Evolutionary conservation across 2,329 filamentous ascomycete genomes (phyloP).

Genomic region (Neofusicoccum parvum): DNA sequence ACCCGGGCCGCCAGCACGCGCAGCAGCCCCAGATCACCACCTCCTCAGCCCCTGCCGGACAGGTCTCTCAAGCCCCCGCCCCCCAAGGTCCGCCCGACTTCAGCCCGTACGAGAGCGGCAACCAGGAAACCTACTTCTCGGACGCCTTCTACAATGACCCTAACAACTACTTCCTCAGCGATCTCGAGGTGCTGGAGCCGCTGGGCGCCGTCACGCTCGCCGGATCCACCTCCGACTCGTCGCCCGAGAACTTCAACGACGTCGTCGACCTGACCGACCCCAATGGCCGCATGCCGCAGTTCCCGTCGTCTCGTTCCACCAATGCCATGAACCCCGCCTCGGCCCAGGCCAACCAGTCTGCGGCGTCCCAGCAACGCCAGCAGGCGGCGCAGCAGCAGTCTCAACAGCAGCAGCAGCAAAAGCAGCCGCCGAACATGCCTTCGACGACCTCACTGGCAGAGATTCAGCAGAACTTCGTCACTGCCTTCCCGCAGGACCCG

Average conservation of each 20-base stretch:
- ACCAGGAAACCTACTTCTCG: conserved; percentile 39
- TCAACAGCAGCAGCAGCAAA: background rate
- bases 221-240: conserved; percentile 41
- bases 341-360: background rate
- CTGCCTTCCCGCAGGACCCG: conserved; percentile 19
- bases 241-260: conserved; percentile 36
- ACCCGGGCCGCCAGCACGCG: background rate
- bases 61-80: background rate
- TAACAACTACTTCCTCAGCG: conserved; percentile 44
- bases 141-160: conserved; percentile 38
- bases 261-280: conserved; percentile 16
- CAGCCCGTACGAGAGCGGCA: conserved; percentile 35
- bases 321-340: background rate
- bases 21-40: conserved; percentile 1
- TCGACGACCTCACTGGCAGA: conserved; percentile 19
- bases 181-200: conserved; percentile 41
- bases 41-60: conserved; percentile 1
- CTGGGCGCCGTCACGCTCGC: conserved; percentile 34
- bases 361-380: conserved; percentile 13
- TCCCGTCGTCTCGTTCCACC: background rate
- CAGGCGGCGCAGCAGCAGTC: background rate
- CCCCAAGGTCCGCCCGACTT: conserved; percentile 30
- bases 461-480: conserved; percentile 21
- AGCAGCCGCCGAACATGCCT: background rate
- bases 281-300: conserved; percentile 11